Evolutionary conservation across 768 basidiomycete genomes (phyloP).

Genomic region (Boletus vinaceobasis): DNA sequence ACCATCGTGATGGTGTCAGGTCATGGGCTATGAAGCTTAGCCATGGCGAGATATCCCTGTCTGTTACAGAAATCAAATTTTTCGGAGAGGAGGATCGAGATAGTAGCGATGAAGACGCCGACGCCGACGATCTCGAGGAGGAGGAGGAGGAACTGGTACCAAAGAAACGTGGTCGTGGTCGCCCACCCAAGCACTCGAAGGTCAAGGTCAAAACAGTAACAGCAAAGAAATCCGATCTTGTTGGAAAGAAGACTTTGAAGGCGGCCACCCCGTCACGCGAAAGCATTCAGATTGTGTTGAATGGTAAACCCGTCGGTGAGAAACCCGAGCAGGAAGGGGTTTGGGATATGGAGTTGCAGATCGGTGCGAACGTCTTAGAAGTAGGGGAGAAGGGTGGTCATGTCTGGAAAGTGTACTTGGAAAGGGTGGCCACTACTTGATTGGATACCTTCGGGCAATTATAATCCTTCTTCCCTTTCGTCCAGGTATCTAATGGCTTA

Average conservation of each 20-base stretch:
- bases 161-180: conserved; percentile 43
- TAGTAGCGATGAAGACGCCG: conserved; percentile 54
- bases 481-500: conserved; percentile 27
- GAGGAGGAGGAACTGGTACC: conserved; percentile 37
- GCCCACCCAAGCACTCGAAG: conserved; percentile 33
- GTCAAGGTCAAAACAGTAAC: conserved; percentile 31
- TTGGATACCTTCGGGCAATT: conserved; percentile 3
- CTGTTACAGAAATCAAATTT: conserved; percentile 53
- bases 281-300: conserved; percentile 61
- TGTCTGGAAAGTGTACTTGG: conserved; percentile 68
- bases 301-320: conserved; percentile 49
- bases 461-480: conserved; percentile 7
- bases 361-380: conserved; percentile 64
- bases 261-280: conserved; percentile 37
- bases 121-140: conserved; percentile 41
- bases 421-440: conserved; percentile 36
- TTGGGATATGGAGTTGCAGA: conserved; percentile 61
- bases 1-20: conserved; percentile 68
- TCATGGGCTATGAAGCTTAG: conserved; percentile 67
- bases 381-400: conserved; percentile 69
- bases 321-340: conserved; percentile 44
- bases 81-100: conserved; percentile 57
- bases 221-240: conserved; percentile 30
- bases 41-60: conserved; percentile 52
- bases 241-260: conserved; percentile 46